A percentile compares a stretch with the other conserved stretches of the same genome.
phyloP scores from a whole-genome alignment of 768 basidiomycete genomes.

The Mycena vulgaris region DNA sequence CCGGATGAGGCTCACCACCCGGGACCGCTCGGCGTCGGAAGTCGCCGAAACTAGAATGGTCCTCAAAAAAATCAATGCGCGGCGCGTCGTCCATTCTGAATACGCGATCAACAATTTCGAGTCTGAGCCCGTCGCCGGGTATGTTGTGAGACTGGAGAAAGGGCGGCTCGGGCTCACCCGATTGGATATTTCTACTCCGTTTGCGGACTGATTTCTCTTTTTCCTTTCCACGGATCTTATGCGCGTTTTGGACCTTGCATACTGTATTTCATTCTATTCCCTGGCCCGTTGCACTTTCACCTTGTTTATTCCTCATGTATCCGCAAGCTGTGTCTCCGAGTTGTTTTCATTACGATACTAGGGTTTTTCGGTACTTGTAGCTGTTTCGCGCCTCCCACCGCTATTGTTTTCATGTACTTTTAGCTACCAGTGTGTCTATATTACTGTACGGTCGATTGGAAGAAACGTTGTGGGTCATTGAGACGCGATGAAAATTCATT shows the following conservation, averaged over 20 bases:
- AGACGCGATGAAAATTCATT: too few relatives aligned
- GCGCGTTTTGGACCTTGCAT: slow-evolving; percentile 16
- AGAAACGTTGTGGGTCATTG: too few relatives aligned
- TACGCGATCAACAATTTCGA: slow-evolving; percentile 80
- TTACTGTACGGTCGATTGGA: background rate
- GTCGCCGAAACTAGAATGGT: slow-evolving; percentile 65
- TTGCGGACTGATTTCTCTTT: slow-evolving; percentile 30
- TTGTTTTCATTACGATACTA: background rate
- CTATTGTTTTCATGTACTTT: slow-evolving; percentile 25
- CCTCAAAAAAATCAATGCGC: slow-evolving; percentile 78
- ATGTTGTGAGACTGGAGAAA: slow-evolving; percentile 67
- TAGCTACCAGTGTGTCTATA: background rate
- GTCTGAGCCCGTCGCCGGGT: slow-evolving; percentile 72
- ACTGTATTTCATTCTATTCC: slow-evolving; percentile 11
- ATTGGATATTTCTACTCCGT: slow-evolving; percentile 16
- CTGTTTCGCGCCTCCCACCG: slow-evolving; percentile 16
- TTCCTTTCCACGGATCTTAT: slow-evolving; percentile 7
- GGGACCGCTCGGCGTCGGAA: slow-evolving; percentile 53
- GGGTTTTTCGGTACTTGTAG: slow-evolving; percentile 8
- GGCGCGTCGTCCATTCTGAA: slow-evolving; percentile 78
- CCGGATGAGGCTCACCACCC: slow-evolving; percentile 35
- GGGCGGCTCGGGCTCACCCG: slow-evolving; percentile 70
- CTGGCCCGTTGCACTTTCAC: background rate
- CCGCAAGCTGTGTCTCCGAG: slow-evolving; percentile 4
- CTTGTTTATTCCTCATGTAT: slow-evolving; percentile 21